Base-by-base conservation (phyloP, 2,329 filamentous ascomycete genomes). In the Fusarium torreyae region DNA sequence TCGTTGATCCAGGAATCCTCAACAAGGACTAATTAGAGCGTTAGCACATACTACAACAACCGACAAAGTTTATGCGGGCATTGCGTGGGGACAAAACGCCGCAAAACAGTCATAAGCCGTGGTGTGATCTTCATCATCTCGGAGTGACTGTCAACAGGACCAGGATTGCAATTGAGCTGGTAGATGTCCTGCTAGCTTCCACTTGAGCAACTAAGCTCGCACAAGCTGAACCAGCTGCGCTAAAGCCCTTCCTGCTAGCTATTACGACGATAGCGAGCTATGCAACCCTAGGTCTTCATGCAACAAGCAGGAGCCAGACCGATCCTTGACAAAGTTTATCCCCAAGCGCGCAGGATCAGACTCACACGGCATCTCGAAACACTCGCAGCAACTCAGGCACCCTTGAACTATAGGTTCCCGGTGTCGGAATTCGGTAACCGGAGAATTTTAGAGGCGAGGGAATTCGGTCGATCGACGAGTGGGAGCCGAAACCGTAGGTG, bases 1-100 rank as follows among this genome's bases (percentile, higher is more conserved):
- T 75, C 75, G 57, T 79, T 75, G 67, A 81, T 79, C 77, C 77
- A 81, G 76, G 78, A 71, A 75, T 81, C 79, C 72, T 81, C 79
- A 57, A 73, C 67, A 70, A 80, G 77, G 70, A 80, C 79, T 81
- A 63, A 24, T 57, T 40, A 7, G 39, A 45, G 26, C n/a, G 68
- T 75, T 50, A 76, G 74, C 61, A 60, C 57, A 62, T 60, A 55
- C 45, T 54, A 28, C 31, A 59, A 18, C 17, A 40, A 53, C 17
- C 24, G 31, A 18, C n/a, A 38, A 34, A 42, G 40, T 31, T 34
- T 51, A 31, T 46, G 49, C 31, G 38, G 42, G 50, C 61, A 20
- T 57, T 20, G 57, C 43, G 54, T 43, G 26, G 57, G 57, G 56
- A 40, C 38, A 53, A 26, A 28, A 45, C 44, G 26, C 45, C 31